Base-by-base conservation (phyloP, 805 yeast species). In the Candida maris region DNA sequence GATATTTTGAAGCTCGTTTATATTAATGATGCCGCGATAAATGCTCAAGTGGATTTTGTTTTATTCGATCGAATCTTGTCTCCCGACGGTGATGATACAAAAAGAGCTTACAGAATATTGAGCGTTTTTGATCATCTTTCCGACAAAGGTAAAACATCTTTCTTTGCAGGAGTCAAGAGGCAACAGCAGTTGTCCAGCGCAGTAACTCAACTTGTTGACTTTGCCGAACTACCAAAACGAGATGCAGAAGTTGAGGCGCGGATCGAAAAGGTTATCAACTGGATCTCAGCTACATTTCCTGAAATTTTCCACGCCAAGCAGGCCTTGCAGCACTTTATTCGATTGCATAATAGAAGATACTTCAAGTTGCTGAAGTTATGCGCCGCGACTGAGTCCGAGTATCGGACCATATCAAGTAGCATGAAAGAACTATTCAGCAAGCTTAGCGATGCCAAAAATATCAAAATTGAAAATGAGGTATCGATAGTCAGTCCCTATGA, bases 11-110 rank as follows among this genome's bases (percentile, higher is more conserved):
- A 77, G 16, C 67, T 85, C 29, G 70, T 82, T 33, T 88, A 84
- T 51, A 81, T 88, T 44, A 85, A 86, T 53, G 88, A 84, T 48
- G 70, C 62, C 34, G 65, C 68, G 7, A 79, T 85, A 33, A 85
- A 81, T 38, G 70, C 79, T 9, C 62, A 72, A 9, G 82, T 86
- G 10, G 96, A 87, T 53, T 42, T 61, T 3, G 61, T 71, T 0
- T 46, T 88, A 3, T 71, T 79, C 46, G 87, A 81, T 39, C 67
- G 70, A 35, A 50, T 87, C 1, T 53, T 84, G 8, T 85, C 94
- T 0, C 61, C 75, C 19, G 76, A 75, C 14, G 46, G 58, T 3
- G 68, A 72, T 41, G 19, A 38, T 4, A 9, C 18, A 6, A 60
- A 50, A 22, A 65, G 95, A 38, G 79, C 79, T 0, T 53, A 61